Evolutionary conservation across 2,329 filamentous ascomycete genomes (phyloP).

Genomic region (Mycosphaerella arachidis): DNA sequence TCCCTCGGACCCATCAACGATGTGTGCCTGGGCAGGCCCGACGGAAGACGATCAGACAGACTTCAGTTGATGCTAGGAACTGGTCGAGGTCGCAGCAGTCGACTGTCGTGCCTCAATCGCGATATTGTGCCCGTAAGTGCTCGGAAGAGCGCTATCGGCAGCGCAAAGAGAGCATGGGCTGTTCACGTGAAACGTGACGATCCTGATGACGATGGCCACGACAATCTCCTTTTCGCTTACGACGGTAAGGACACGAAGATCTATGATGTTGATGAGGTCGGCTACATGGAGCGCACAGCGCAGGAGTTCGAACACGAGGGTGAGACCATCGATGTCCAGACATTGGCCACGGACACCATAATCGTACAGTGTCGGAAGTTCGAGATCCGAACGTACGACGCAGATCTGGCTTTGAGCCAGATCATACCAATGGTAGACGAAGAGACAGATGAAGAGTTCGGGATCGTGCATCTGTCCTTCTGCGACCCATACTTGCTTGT

Average conservation of each 20-base stretch:
- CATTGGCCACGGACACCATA: constrained; percentile 72
- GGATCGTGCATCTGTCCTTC: constrained; percentile 76
- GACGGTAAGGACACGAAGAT: constrained; percentile 27
- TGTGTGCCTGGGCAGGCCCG: constrained; percentile 60
- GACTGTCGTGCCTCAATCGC: constrained; percentile 71
- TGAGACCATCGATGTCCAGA: constrained; percentile 78
- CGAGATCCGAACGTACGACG: constrained; percentile 86
- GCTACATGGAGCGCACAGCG: constrained; percentile 55
- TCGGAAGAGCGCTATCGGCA: constrained; percentile 66
- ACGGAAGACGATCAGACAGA: constrained; percentile 35
- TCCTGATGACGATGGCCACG: constrained; percentile 6
- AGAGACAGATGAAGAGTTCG: constrained; percentile 74
- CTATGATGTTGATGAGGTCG: constrained; percentile 23
- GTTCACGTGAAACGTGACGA: constrained; percentile 42
- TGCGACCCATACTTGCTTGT: constrained; percentile 81
- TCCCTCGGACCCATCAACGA: constrained; percentile 78
- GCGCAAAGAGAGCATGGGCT: constrained; percentile 76
- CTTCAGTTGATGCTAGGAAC: constrained; percentile 54
- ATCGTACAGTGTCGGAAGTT: constrained; percentile 84
- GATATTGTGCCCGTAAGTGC: constrained; percentile 70
- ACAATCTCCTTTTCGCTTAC: constrained; percentile 30
- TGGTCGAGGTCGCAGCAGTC: constrained; percentile 62
- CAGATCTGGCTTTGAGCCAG: constrained; percentile 83
- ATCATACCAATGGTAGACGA: constrained; percentile 93
- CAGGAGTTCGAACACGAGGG: constrained; percentile 92